phyloP scores from a whole-genome alignment of 1,139 yeast species.

The Kodamaea plutei region DNA sequence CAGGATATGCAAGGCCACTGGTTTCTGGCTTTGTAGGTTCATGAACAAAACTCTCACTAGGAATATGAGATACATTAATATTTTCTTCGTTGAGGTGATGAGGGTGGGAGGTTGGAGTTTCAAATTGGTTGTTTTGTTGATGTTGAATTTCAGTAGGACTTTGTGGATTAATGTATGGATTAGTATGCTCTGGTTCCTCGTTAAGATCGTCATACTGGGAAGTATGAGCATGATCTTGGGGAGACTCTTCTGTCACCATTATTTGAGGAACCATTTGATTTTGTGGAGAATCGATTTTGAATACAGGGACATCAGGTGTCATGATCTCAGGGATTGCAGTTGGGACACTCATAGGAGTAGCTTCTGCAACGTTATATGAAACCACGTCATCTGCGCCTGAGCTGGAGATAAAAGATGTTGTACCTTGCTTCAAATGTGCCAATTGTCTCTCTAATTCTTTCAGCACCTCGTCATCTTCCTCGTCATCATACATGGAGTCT shows the following conservation, averaged over 20 bases:
- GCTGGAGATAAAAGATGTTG: slow-evolving; percentile 2
- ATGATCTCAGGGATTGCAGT: background rate
- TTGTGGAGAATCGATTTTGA: background rate
- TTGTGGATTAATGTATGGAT: background rate
- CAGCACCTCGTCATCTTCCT: slow-evolving; percentile 37
- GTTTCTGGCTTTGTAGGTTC: background rate
- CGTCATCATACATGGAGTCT: slow-evolving; percentile 25
- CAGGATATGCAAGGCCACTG: slow-evolving; percentile 6
- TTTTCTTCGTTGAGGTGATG: background rate
- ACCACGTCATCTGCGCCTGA: background rate
- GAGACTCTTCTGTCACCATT: background rate
- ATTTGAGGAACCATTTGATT: background rate
- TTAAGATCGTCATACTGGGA: background rate
- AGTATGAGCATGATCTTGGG: background rate
- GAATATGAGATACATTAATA: background rate
- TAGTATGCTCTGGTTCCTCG: background rate
- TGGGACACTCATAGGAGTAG: background rate
- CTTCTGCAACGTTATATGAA: background rate
- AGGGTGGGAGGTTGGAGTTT: background rate
- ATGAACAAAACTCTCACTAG: background rate
- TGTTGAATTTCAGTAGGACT: background rate
- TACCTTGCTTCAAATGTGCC: slow-evolving; percentile 31
- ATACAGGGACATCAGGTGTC: background rate
- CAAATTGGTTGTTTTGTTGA: too few relatives aligned
- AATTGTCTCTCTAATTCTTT: slow-evolving; percentile 40